phyloP scores from a whole-genome alignment of 495 filamentous ascomycete species.

The Bryoglossum gracile region DNA sequence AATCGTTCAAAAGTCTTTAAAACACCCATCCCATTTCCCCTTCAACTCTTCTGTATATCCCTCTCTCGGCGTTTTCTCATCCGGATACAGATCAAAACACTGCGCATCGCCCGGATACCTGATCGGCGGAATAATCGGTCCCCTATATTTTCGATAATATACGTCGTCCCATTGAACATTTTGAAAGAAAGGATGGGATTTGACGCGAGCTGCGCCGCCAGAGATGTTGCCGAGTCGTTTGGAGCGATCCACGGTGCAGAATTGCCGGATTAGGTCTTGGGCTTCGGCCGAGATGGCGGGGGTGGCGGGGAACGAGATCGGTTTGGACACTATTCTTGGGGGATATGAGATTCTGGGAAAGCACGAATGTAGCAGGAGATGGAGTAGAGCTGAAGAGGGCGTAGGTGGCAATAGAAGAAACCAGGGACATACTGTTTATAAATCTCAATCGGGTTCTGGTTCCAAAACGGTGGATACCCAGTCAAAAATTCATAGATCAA shows the following conservation, averaged over 20 bases:
- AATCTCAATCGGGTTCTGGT: slow-evolving; percentile 90
- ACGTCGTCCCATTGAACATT: slow-evolving; percentile 81
- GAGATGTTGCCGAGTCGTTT: slow-evolving; percentile 83
- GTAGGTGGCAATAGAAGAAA: not conserved
- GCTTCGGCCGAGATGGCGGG: slow-evolving; percentile 63
- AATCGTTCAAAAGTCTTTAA: slow-evolving; percentile 65
- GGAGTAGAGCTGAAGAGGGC: not conserved
- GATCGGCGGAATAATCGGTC: slow-evolving; percentile 81
- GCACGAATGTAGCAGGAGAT: not conserved
- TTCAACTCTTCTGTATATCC: slow-evolving; percentile 68
- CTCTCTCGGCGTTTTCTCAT: slow-evolving; percentile 44
- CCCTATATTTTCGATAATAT: slow-evolving; percentile 58
- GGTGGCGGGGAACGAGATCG: slow-evolving; percentile 58
- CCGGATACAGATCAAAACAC: slow-evolving; percentile 84
- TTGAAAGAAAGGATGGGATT: slow-evolving; percentile 79
- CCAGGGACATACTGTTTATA: slow-evolving; percentile 67
- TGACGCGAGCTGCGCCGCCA: slow-evolving; percentile 75
- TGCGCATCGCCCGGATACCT: slow-evolving; percentile 73
- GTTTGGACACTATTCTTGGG: slow-evolving; percentile 64
- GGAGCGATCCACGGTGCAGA: slow-evolving; percentile 86
- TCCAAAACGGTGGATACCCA: slow-evolving; percentile 96
- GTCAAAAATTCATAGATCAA: slow-evolving; percentile 94
- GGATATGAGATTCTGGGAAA: not conserved
- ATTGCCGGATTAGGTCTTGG: slow-evolving; percentile 71
- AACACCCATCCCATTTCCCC: slow-evolving; percentile 66